Evolutionary conservation across 2,329 filamentous ascomycete genomes (phyloP), one percentile per base, ranked within the genome.

Genomic region (Madurella mycetomatis): DNA sequence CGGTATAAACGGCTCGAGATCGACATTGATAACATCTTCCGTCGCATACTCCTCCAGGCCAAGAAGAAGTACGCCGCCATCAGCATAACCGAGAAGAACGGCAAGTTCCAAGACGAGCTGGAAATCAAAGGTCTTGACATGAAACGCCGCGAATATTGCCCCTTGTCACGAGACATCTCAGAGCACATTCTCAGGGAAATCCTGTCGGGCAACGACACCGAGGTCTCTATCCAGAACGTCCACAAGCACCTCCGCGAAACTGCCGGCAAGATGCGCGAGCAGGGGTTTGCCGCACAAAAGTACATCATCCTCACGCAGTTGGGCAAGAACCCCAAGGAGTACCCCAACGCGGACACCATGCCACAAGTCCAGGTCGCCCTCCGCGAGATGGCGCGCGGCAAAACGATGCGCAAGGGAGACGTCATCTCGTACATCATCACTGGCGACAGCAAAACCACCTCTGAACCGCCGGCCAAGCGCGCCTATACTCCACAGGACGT

Each of bases 41-140:
- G 92, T 44, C 87, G 94, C 32, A 88, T 99, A 53, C 76, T 99
- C 40, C 79, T 99, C 13, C 94, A 97, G 67, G 92, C 94, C 31
- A 99, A 99, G 81, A 99, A 99, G 79, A 99, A 99, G 77, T 99
- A 99, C 71, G 94, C 94, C 9, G 94, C 94, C 41, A 88, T 99
- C 71, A 97, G 95, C 69, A 84, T 97, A 69, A 84, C 94, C 7
- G 89, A 96, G 65, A 80, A 88, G 18, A 88, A 95, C 65, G 92
- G 91, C 63, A 95, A 92, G 69, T 95, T 86, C 67, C 79, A 92
- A 43, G 92, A 97, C 69, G 92, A 95, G 74, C 87, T 99, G 72
- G 94, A 99, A 70, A 89, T 99, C 67, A 99, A 99, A 73, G 94
- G 94, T 76, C 81, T 99, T 46, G 94, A 99, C 67, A 99, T 99